Evolutionary conservation across 768 basidiomycete genomes (phyloP).

Genomic region (Termitomyces sp.): DNA sequence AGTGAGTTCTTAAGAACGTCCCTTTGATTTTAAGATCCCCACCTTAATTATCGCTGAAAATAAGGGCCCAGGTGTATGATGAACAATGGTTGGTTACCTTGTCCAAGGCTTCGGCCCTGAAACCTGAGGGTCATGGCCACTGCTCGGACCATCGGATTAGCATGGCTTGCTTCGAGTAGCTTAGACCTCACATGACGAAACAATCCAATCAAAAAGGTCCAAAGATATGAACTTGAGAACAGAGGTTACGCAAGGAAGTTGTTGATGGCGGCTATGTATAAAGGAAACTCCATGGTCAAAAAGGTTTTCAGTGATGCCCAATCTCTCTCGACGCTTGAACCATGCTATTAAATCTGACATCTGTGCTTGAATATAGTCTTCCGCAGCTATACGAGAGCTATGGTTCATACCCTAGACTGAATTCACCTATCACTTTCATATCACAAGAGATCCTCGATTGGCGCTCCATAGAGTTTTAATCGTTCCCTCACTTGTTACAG

Average conservation of each 20-base stretch:
- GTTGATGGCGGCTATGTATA: no score
- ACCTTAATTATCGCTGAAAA: background rate
- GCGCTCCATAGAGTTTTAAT: background rate
- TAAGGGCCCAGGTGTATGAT: background rate
- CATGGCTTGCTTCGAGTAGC: background rate
- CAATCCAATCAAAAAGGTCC: background rate
- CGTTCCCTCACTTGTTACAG: background rate
- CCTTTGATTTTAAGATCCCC: background rate
- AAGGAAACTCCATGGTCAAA: no score
- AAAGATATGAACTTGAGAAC: background rate
- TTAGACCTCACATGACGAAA: background rate
- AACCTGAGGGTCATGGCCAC: background rate
- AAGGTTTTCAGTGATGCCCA: no score
- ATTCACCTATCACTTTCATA: conserved; percentile 1
- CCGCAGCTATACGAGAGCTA: background rate
- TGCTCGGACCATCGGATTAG: background rate
- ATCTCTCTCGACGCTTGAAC: no score
- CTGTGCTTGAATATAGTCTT: no score
- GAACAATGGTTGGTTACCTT: background rate
- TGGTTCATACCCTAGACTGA: background rate
- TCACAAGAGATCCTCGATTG: conserved; percentile 4
- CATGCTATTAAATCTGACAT: no score
- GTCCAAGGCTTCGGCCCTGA: background rate
- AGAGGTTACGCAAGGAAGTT: no score
- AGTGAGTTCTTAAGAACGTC: background rate